phyloP scores from a whole-genome alignment of 176 grass and related monocot species.

The Avena eriantha region DNA sequence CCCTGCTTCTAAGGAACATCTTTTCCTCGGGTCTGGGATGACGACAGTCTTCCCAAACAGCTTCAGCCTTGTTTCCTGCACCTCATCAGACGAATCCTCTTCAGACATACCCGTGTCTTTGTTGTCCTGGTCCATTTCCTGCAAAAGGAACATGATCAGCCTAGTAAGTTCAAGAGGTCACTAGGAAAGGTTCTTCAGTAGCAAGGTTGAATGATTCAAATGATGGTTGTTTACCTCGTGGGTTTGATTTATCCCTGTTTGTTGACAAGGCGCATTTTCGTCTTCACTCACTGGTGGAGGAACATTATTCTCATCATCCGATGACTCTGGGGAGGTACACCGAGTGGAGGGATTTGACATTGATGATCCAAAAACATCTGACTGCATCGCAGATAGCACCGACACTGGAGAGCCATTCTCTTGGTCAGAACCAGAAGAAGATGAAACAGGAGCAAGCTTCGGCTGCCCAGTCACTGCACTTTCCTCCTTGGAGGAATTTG shows the following conservation, averaged over 20 bases:
- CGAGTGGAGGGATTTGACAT: constrained; percentile 46
- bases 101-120: constrained; percentile 42
- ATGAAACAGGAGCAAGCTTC: constrained; percentile 40
- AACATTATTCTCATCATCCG: constrained; percentile 42
- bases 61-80: constrained; percentile 73
- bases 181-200: not conserved
- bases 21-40: constrained; percentile 54
- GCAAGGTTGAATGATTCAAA: not conserved
- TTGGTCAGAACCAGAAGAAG: constrained; percentile 58
- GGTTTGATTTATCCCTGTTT: constrained; percentile 32
- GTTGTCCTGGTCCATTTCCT: constrained; percentile 53
- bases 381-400: constrained; percentile 66
- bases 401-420: constrained; percentile 76
- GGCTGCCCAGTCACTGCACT: constrained; percentile 12
- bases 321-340: constrained; percentile 52
- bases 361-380: constrained; percentile 61
- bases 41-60: constrained; percentile 89
- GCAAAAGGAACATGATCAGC: not conserved
- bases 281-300: not conserved
- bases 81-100: constrained; percentile 49
- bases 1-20: constrained; percentile 30
- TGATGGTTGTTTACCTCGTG: constrained; percentile 41
- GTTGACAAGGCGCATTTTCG: constrained; percentile 5
- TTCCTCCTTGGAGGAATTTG: constrained; percentile 11
- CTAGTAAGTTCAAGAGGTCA: constrained; percentile 17